Percentiles rank a stretch among this genome's conserved stretches.
Evolutionary conservation across 2,329 filamentous ascomycete genomes (phyloP).

Genomic region (Pseudocercospora fijiensis): DNA sequence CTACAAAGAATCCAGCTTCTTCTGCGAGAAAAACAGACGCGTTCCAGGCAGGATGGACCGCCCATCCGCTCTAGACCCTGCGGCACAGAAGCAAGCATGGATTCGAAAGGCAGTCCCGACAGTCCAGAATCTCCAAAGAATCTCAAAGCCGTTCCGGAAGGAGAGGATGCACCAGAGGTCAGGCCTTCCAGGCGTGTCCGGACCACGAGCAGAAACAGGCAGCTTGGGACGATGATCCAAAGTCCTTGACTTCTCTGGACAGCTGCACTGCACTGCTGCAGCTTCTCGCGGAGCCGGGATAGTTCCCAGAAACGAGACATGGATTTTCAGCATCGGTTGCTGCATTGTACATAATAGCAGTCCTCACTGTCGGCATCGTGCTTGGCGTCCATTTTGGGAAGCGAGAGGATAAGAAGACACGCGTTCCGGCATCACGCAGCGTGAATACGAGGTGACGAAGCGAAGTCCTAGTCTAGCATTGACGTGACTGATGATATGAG

Average conservation of each 20-base stretch:
- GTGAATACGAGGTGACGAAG: background rate
- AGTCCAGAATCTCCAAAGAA: background rate
- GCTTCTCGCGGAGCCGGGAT: background rate
- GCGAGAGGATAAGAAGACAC: background rate
- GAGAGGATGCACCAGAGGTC: background rate
- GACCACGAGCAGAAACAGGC: background rate
- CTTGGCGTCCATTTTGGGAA: slow-evolving; percentile 1
- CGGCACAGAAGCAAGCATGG: background rate
- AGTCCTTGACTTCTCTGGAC: background rate
- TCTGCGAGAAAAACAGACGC: background rate
- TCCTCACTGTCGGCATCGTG: background rate
- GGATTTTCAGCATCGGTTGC: background rate
- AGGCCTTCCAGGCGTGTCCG: background rate
- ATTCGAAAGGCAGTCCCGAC: background rate
- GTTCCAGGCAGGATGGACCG: background rate
- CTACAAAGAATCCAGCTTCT: background rate
- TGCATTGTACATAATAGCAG: background rate
- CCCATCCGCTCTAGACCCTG: background rate
- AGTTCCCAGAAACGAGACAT: background rate
- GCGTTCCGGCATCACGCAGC: background rate
- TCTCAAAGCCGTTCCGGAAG: background rate
- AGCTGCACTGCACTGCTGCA: background rate
- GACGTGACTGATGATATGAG: background rate
- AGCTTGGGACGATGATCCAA: background rate
- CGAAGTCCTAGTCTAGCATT: background rate